These are phyloP conservation scores for Fusarium sp. DNA, from an alignment of 2,329 filamentous ascomycete genomes.

Conservation along the genomic window DNA sequence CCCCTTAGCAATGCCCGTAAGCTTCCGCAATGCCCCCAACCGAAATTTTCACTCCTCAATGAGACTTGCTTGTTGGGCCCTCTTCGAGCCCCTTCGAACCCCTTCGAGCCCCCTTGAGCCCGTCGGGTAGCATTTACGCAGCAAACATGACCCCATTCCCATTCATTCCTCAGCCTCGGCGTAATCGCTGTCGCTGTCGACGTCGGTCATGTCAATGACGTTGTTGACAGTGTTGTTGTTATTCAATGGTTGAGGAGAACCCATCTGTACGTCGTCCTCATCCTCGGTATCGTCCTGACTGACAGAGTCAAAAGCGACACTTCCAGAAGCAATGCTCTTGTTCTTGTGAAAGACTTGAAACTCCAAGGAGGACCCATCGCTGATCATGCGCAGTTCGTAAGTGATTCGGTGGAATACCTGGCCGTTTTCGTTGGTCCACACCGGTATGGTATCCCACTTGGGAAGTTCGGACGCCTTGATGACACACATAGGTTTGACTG, in stretches of 20 bases:
- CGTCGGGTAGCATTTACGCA: background rate
- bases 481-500: slow-evolving; percentile 29
- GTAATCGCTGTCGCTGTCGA: background rate
- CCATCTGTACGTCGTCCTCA: background rate
- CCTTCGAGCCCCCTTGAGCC: background rate
- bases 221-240: background rate
- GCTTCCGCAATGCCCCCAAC: background rate
- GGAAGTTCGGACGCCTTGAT: slow-evolving; percentile 27
- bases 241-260: background rate
- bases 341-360: slow-evolving; percentile 35
- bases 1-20: background rate
- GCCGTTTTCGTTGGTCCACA: slow-evolving; percentile 20
- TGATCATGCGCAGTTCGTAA: slow-evolving; percentile 39
- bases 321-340: slow-evolving; percentile 31
- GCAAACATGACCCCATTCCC: background rate
- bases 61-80: background rate
- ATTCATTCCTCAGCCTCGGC: background rate
- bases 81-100: background rate
- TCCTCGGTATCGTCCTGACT: background rate
- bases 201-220: background rate
- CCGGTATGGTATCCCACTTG: slow-evolving; percentile 21
- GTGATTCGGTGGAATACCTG: slow-evolving; percentile 15
- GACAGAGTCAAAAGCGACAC: slow-evolving; percentile 35
- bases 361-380: slow-evolving; percentile 38
- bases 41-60: background rate